Evolutionary conservation across 2,329 filamentous ascomycete species (phyloP).

Genomic region (Fusarium napiforme): DNA sequence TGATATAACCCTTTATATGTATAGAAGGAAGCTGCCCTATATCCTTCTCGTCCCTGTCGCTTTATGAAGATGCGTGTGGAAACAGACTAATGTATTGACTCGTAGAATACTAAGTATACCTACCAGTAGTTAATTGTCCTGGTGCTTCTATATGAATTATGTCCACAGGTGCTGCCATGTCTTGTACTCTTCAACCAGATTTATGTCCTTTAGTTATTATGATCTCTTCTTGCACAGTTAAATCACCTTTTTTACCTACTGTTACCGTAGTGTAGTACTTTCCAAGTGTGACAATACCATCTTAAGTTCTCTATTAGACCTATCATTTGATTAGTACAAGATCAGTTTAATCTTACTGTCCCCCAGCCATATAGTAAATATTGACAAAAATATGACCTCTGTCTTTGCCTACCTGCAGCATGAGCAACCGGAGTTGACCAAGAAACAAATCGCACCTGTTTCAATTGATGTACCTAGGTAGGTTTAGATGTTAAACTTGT

Average conservation of each 20-base stretch:
- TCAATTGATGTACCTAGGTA: background rate
- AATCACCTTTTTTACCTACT: background rate
- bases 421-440: background rate
- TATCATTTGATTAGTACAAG: background rate
- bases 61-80: background rate
- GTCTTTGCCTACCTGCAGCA: background rate
- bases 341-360: background rate
- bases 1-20: background rate
- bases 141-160: background rate
- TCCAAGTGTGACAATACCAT: background rate
- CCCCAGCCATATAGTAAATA: background rate
- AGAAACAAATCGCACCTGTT: background rate
- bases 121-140: background rate
- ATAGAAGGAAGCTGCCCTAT: background rate
- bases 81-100: background rate
- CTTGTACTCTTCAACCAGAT: background rate
- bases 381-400: background rate
- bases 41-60: background rate
- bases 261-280: too few relatives aligned
- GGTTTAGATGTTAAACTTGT: background rate
- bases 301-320: background rate
- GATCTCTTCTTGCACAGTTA: background rate
- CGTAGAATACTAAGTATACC: background rate
- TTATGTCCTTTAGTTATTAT: background rate
- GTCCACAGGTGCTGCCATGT: background rate